Evolutionary conservation across 140 eudicot genomes (phyloP).

Genomic region (Stevia rebaudiana): DNA sequence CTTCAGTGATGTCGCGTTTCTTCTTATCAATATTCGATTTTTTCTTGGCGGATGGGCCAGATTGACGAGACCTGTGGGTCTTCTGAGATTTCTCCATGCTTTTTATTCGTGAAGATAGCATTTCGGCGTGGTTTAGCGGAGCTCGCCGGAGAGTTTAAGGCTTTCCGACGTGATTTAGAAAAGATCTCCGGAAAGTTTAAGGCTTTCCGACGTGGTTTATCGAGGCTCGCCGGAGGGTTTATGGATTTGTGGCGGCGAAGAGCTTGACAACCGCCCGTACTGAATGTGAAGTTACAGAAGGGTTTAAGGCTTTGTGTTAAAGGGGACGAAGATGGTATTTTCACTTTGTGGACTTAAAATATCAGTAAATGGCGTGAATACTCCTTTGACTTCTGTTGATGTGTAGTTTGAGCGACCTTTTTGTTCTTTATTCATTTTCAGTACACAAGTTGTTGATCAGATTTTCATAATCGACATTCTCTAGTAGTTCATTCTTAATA

Average conservation of each 20-base stretch:
- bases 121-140: no score
- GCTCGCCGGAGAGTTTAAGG: no score
- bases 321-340: not conserved
- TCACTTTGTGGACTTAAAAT: not conserved
- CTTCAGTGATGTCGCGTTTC: constrained; percentile 32
- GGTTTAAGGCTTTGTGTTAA: constrained; percentile 24
- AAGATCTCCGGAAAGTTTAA: no score
- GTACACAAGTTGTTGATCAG: not conserved
- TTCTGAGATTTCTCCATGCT: constrained; percentile 43
- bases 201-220: no score
- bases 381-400: not conserved
- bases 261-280: not conserved
- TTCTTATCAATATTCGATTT: constrained; percentile 42
- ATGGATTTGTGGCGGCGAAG: not conserved
- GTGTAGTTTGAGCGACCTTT: not conserved
- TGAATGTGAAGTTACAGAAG: no score
- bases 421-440: not conserved
- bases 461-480: no score
- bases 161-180: no score
- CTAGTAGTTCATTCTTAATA: no score
- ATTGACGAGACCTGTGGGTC: constrained; percentile 53
- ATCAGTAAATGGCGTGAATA: not conserved
- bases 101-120: constrained; percentile 12
- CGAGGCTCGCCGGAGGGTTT: no score
- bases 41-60: constrained; percentile 66